Base-by-base conservation (phyloP, 345 rosid genomes). In the Citrus hindsii region DNA sequence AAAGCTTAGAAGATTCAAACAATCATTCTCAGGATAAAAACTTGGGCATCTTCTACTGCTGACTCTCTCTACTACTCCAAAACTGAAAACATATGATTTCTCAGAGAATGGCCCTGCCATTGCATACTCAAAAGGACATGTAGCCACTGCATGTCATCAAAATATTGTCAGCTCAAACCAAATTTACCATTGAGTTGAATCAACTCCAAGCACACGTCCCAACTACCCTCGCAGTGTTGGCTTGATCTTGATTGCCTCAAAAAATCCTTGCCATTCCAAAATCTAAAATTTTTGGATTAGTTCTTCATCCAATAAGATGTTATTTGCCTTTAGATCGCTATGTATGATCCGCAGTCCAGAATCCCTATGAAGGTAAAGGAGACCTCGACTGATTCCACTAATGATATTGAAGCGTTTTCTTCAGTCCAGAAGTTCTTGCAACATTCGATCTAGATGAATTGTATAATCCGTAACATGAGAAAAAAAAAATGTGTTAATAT, bases 11-110 rank as follows among this genome's bases (percentile, higher is more conserved):
- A 85, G 85, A 63, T 61, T 84, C 40, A 38, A 80, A 55, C 1
- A 14, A 32, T 75, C 30, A 4, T 79, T 75, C 5, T 85, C 64
- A 8, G 67, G 3, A 73, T 79, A 32, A 56, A 77, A 88, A 53
- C 79, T 72, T 22, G 79, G 38, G 78, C 82, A 82, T 63, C 58
- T 84, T 61, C 82, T 85, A 5, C 90, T 84, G 27, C 86, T 79
- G 9, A 83, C 71, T 40, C 84, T 87, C 82, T 85, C 87, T 33
- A 87, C 27, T 42, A 85, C 86, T 22, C 91, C 88, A 18, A 86
- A 88, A 42, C 89, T 85, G 67, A 79, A 86, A 4, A 88, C 86
- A 62, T 85, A 87, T 0, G 89, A 88, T 71, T 86, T 86, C 79
- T 83, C 87, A 0, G 86, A 87, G 69, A 87, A 87, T 3, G 62